Evolutionary conservation across 2,329 filamentous ascomycete genomes (phyloP), one percentile per base, ranked within the genome.

Genomic region (Colletotrichum somersetense): DNA sequence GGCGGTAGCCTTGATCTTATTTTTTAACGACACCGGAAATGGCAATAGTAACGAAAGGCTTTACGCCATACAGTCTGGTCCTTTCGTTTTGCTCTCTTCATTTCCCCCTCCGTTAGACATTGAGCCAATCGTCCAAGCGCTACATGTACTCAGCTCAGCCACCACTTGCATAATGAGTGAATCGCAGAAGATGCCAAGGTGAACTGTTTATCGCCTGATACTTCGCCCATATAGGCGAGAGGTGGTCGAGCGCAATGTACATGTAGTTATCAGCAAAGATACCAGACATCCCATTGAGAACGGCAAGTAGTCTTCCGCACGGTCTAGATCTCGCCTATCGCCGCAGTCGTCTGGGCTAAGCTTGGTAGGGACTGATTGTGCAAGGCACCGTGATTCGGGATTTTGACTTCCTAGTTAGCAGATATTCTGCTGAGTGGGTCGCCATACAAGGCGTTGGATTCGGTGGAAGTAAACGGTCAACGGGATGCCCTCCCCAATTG

Each of bases 401-500:
- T 48, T 75, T 76, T 66, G 63, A 75, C 16, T 73, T 75, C 16
- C 59, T 59, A 8, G 12, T 44, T 50, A 52, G 69, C 75, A 64
- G 75, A 76, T 16, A 72, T 74, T 53, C 74, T 74, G 26, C 52
- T n/a, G 1, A 69, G 38, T 1, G 63, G 71, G 30, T 64, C 52
- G 2, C 56, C 53, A 55, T 79, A 81, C 5, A 83, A 74, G 52
- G 80, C 78, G 2, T 77, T 80, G 5, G 81, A 76, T 55, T 82
- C 79, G 48, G 81, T 80, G 48, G 75, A 79, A 77, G 75, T 77
- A 72, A 71, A 81, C 79, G 30, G 75, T 67, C 35, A 80, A 77
- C 78, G 81, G 80, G 14, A 81, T 76, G 3, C 78, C 80, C 30
- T 79, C 33, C 80, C 30, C 79, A 30, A 80, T 72, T 2, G 79